Evolutionary conservation across 768 basidiomycete species (phyloP).

Genomic region (Tricholoma hemisulphureum): DNA sequence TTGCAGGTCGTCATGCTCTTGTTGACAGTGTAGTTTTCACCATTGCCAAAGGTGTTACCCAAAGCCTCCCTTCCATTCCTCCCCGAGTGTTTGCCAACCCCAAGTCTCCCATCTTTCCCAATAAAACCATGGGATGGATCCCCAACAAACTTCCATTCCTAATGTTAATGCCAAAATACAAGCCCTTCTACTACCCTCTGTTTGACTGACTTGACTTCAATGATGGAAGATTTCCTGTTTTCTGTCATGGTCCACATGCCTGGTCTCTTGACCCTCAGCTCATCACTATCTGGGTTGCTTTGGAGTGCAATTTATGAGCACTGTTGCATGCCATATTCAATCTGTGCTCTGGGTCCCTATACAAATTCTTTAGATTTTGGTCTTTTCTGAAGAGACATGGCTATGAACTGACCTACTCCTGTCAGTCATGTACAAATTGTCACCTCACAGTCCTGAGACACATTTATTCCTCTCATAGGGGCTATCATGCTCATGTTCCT

Average conservation of each 20-base stretch:
- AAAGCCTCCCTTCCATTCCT: too few species aligned
- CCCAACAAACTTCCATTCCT: background rate
- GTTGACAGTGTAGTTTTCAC: too few species aligned
- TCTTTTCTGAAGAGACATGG: slow-evolving; percentile 2
- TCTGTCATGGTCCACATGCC: background rate
- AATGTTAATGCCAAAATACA: background rate
- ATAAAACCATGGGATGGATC: too few species aligned
- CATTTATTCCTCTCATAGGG: slow-evolving; percentile 12
- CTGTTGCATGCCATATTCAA: too few species aligned
- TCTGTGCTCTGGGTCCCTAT: background rate
- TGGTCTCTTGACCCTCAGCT: background rate
- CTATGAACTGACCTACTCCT: slow-evolving; percentile 1
- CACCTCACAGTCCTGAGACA: slow-evolving; percentile 2
- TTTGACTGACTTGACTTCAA: background rate
- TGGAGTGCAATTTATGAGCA: background rate
- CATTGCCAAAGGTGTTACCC: too few species aligned
- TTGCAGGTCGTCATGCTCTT: too few species aligned
- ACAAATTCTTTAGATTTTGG: slow-evolving; percentile 5
- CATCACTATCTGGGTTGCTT: background rate
- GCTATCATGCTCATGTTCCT: background rate
- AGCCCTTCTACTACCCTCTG: background rate
- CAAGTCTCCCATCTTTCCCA: too few species aligned
- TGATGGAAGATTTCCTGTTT: background rate
- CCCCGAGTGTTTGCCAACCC: too few species aligned
- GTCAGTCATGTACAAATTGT: background rate